phyloP scores from a whole-genome alignment of 768 basidiomycete species.

The Russula brevipes region DNA sequence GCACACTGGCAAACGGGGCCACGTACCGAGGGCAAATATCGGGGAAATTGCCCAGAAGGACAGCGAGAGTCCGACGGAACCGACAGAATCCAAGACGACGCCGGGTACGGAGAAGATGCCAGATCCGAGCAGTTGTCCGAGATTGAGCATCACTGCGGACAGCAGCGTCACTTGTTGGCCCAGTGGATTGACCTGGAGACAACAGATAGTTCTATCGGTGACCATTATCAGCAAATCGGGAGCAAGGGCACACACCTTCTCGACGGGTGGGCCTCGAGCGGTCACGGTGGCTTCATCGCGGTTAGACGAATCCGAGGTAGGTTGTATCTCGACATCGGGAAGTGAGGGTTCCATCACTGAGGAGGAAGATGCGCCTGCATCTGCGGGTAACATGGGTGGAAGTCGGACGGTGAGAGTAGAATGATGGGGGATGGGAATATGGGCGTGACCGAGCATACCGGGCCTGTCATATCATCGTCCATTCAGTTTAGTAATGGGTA shows the following conservation, averaged over 20 bases:
- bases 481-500: too few species aligned
- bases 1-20: not conserved
- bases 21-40: constrained; percentile 26
- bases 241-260: constrained; percentile 11
- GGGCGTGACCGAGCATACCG: too few species aligned
- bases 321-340: constrained; percentile 15
- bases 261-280: constrained; percentile 19
- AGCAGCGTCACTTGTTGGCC: constrained; percentile 27
- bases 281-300: not conserved
- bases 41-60: constrained; percentile 30
- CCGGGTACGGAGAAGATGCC: constrained; percentile 33
- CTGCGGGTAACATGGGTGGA: constrained; percentile 6
- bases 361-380: not conserved
- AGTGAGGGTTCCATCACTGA: too few species aligned
- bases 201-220: not conserved
- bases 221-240: not conserved
- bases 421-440: too few species aligned
- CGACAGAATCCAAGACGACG: constrained; percentile 28
- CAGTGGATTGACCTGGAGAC: constrained; percentile 25
- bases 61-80: constrained; percentile 30
- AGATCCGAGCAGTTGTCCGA: constrained; percentile 27
- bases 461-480: too few species aligned
- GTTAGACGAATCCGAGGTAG: not conserved
- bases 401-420: not conserved
- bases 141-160: constrained; percentile 27